A percentile compares a stretch with the other conserved stretches of the same genome.
These are phyloP conservation scores for Potentilla sterilis DNA, from an alignment of 306 rosid species.

Conservation along the genomic window DNA sequence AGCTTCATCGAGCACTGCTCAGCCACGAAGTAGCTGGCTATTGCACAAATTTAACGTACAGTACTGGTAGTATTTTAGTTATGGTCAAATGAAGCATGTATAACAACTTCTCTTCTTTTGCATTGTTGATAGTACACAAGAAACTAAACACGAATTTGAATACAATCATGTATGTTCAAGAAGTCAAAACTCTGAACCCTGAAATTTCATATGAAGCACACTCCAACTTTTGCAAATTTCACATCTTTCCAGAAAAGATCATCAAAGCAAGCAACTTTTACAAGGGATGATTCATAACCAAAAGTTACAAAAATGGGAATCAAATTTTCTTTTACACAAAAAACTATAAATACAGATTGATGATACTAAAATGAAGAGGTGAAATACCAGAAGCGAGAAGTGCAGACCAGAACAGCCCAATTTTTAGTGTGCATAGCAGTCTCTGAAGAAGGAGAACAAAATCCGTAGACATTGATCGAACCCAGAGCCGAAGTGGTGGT, in stretches of 20 bases:
- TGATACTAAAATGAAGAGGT: background rate
- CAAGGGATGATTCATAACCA: background rate
- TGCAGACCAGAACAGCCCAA: constrained; percentile 92
- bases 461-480: too few relatives aligned
- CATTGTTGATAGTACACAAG: too few relatives aligned
- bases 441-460: constrained; percentile 44
- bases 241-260: too few relatives aligned
- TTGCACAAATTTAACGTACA: background rate
- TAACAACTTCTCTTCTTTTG: too few relatives aligned
- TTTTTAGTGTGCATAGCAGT: constrained; percentile 49
- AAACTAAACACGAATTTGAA: too few relatives aligned
- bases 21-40: background rate
- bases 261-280: background rate
- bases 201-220: too few relatives aligned
- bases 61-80: too few relatives aligned
- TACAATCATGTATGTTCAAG: too few relatives aligned
- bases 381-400: constrained; percentile 84
- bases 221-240: too few relatives aligned
- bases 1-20: background rate
- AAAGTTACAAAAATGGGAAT: background rate
- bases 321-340: background rate
- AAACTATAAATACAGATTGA: background rate
- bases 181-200: too few relatives aligned
- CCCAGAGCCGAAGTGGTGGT: too few relatives aligned
- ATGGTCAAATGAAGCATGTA: background rate